These are phyloP conservation scores for Acer yangbiense DNA, from an alignment of 345 rosid species.

Conservation along the genomic window DNA sequence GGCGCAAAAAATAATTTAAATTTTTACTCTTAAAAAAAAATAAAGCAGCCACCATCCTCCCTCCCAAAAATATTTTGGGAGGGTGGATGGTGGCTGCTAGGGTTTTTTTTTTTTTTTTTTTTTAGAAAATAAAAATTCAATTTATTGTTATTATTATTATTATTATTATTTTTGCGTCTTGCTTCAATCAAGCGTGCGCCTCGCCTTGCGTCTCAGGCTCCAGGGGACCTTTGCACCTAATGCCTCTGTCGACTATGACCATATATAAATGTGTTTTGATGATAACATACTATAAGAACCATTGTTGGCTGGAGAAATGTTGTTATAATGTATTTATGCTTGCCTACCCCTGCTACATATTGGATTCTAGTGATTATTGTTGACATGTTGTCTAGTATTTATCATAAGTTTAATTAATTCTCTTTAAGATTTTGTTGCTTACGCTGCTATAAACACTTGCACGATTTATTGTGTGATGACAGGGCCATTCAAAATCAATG, in stretches of 20 bases:
- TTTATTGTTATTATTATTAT: too few species aligned
- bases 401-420: neutral
- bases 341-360: neutral
- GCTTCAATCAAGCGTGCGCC: too few species aligned
- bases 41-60: too few species aligned
- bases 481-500: conserved; percentile 85
- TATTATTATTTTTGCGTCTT: too few species aligned
- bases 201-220: too few species aligned
- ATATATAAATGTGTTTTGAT: neutral
- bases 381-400: neutral
- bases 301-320: neutral
- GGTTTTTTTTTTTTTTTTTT: too few species aligned
- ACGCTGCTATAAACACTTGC: neutral
- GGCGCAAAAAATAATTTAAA: too few species aligned
- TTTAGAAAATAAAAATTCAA: too few species aligned
- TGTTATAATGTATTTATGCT: neutral
- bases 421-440: neutral
- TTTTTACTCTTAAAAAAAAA: too few species aligned
- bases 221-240: too few species aligned
- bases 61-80: too few species aligned
- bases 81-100: too few species aligned
- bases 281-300: neutral
- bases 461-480: neutral
- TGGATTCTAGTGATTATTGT: neutral
- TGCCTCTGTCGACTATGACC: neutral